Percentiles rank a stretch among this genome's conserved stretches.
phyloP scores from a whole-genome alignment of 208 protist species.

The Vickermania spadyakhi region DNA sequence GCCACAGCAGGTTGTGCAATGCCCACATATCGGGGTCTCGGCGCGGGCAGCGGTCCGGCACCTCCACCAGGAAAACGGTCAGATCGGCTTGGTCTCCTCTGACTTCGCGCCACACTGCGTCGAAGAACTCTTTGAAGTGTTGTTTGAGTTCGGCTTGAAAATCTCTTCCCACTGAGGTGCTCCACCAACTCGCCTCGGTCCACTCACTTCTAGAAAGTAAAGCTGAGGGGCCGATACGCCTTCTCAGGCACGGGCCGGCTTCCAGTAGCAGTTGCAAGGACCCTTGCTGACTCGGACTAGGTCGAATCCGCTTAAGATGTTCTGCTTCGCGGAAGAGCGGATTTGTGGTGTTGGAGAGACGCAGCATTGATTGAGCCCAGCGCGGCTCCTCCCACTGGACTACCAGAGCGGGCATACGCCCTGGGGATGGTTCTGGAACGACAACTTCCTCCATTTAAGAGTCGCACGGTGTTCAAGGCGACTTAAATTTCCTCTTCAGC shows the following conservation, averaged over 20 bases:
- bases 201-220: no score
- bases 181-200: no score
- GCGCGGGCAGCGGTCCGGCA: constrained; percentile 38
- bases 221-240: no score
- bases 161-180: no score
- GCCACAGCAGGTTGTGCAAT: constrained; percentile 53
- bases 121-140: no score
- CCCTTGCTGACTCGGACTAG: not conserved
- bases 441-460: constrained; percentile 47
- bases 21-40: constrained; percentile 36
- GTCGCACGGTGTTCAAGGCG: no score
- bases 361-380: constrained; percentile 31
- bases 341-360: constrained; percentile 42
- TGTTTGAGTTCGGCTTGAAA: no score
- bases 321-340: constrained; percentile 21
- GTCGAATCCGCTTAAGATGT: constrained; percentile 77
- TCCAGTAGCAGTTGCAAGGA: not conserved
- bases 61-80: constrained; percentile 12
- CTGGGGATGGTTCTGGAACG: constrained; percentile 23
- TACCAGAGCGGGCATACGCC: constrained; percentile 30
- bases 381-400: constrained; percentile 24
- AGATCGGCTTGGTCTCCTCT: no score
- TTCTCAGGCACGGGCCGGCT: not conserved
- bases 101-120: no score
- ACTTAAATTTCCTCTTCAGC: not conserved